Conservation (phyloP, 1,139 yeast genomes). For the Geotrichum citri-aurantii region DNA sequence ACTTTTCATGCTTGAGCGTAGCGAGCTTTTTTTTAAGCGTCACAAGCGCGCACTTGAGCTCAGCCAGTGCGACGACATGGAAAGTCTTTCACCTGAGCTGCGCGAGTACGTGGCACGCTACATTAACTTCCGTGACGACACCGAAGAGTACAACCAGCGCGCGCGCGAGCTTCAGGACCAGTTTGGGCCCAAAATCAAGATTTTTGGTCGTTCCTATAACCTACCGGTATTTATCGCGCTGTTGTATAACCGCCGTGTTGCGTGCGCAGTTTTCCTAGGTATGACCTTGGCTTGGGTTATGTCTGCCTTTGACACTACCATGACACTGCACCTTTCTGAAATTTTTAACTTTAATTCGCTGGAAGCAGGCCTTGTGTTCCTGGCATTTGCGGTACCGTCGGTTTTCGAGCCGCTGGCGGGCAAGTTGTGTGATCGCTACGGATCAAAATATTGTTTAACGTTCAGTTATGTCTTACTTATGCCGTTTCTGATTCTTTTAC, state of each 20-base stretch:
- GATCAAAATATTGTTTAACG: constrained; percentile 30
- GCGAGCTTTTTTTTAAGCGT: constrained; percentile 10
- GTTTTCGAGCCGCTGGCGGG: constrained; percentile 35
- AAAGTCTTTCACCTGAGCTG: constrained; percentile 1
- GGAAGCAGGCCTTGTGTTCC: constrained; percentile 32
- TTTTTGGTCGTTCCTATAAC: constrained; percentile 11
- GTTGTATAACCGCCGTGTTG: constrained; percentile 25
- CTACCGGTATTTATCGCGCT: constrained; percentile 26
- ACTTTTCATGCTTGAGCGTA: constrained; percentile 32
- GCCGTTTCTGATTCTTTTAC: constrained; percentile 30
- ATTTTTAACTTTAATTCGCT: constrained; percentile 32
- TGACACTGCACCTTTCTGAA: constrained; percentile 33
- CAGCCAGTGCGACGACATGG: background rate
- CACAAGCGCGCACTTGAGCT: constrained; percentile 15
- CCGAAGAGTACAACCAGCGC: background rate
- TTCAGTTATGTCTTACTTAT: constrained; percentile 27
- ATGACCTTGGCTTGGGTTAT: constrained; percentile 33
- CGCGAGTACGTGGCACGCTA: constrained; percentile 7
- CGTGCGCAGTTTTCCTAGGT: constrained; percentile 28
- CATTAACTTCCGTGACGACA: background rate
- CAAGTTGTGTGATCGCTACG: constrained; percentile 29
- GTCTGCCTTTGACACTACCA: constrained; percentile 34
- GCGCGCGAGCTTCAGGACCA: constrained; percentile 9
- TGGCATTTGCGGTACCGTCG: constrained; percentile 34
- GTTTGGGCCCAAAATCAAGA: constrained; percentile 6